Base-by-base conservation (phyloP, 305 asterid genomes). In the Fraxinus sp. region DNA sequence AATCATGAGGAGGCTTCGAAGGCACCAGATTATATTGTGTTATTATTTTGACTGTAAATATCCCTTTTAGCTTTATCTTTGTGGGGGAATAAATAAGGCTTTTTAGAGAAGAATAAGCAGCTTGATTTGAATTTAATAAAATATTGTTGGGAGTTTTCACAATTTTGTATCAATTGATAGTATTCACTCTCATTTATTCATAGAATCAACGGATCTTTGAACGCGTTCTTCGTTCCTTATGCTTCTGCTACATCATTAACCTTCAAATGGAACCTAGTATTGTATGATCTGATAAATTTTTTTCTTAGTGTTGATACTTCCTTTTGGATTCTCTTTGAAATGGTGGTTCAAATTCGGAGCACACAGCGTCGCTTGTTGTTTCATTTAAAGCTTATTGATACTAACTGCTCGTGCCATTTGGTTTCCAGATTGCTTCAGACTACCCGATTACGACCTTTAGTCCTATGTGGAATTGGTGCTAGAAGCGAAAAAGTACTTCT, bases 401-500 rank as follows among this genome's bases (percentile, higher is more conserved):
- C 4, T 77, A 46, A 77, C 7, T 26, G 18, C 32, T 13, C 9
- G 2, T 28, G 9, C 44, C 33, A 14, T 77, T 3, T n/a, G 24
- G 70, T 20, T 62, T 55, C 24, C 32, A 62, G 71, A 62, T 76
- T 37, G 33, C 57, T 77, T 73, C 62, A 79, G 82, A 57, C 37
- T 76, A 20, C 74, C 30, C 80, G 2, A 0, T 55, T 55, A 55
- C 10, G 64, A 76, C 74, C 22, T 62, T 30, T 26, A 16, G 66
- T 26, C 66, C 66, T 79, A 72, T 74, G 82, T 77, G 68, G 32
- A 24, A 79, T 57, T 16, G 75, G 78, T 71, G 68, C 78, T 55
- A 74, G 77, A 84, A 75, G 78, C 74, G 49, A 33, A 64, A 26
- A 14, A 85, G 22, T 22, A 37, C 75, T 70, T 76, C 9, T 76